phyloP scores from a whole-genome alignment of 805 yeast genomes.

The Saccharomycopsis olivae region DNA sequence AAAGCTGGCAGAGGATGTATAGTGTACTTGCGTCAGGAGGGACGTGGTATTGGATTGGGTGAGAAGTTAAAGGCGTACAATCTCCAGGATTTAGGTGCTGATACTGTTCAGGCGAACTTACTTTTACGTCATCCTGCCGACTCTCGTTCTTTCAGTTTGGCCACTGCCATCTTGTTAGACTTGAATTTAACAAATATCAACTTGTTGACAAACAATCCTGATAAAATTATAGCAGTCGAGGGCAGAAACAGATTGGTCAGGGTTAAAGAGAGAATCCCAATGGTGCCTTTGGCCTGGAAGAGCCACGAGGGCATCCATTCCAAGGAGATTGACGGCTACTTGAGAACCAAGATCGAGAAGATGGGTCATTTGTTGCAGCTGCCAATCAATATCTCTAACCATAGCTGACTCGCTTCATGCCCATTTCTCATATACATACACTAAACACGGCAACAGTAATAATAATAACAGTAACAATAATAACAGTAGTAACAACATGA shows the following conservation, averaged over 20 bases:
- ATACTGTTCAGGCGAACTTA: constrained; percentile 93
- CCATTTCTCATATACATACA: too few relatives aligned
- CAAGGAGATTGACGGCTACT: constrained; percentile 83
- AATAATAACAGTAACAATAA: too few relatives aligned
- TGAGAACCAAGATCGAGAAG: constrained; percentile 87
- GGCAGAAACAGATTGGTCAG: constrained; percentile 64
- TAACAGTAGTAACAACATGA: too few relatives aligned
- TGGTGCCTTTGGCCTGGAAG: constrained; percentile 92
- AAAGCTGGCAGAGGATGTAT: constrained; percentile 82
- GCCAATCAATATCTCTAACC: constrained; percentile 23
- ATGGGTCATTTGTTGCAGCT: constrained; percentile 87
- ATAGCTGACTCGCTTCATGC: too few relatives aligned
- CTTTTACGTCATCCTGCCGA: constrained; percentile 95
- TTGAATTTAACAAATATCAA: constrained; percentile 63
- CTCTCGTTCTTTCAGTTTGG: constrained; percentile 86
- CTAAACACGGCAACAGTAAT: too few relatives aligned
- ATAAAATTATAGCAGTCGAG: constrained; percentile 89
- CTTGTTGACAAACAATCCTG: constrained; percentile 90
- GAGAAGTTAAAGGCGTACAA: constrained; percentile 96
- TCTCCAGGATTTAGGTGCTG: constrained; percentile 95
- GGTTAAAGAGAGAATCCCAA: constrained; percentile 86
- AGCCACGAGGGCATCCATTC: constrained; percentile 58
- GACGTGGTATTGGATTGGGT: constrained; percentile 97
- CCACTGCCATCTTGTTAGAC: constrained; percentile 86
- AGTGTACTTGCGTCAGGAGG: constrained; percentile 94